phyloP scores from a whole-genome alignment of 495 filamentous ascomycete species.

The Neurospora sp. region DNA sequence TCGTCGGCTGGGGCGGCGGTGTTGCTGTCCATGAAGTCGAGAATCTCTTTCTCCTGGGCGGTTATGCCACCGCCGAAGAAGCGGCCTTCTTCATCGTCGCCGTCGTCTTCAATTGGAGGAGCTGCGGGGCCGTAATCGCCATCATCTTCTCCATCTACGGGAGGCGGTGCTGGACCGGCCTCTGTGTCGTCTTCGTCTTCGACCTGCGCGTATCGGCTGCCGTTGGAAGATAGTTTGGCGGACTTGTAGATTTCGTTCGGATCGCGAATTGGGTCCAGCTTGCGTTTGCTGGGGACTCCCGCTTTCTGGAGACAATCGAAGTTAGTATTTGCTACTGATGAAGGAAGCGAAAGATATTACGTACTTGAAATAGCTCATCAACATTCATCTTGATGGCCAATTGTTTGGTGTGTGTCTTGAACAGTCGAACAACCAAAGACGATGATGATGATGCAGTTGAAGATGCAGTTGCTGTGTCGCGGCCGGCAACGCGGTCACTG shows the following conservation, averaged over 20 bases:
- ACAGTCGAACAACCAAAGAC: background rate
- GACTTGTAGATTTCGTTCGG: constrained; percentile 80
- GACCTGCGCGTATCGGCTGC: constrained; percentile 28
- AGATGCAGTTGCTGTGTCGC: background rate
- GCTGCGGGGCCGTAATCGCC: constrained; percentile 61
- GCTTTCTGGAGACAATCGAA: constrained; percentile 31
- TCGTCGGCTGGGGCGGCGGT: constrained; percentile 27
- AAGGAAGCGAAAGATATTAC: background rate
- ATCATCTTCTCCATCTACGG: constrained; percentile 40
- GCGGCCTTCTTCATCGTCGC: constrained; percentile 82
- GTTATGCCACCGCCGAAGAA: constrained; percentile 94
- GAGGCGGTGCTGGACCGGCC: constrained; percentile 33
- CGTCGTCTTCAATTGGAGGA: constrained; percentile 53
- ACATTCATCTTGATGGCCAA: constrained; percentile 57
- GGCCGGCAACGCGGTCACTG: background rate
- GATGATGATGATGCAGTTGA: background rate
- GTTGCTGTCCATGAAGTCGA: constrained; percentile 74
- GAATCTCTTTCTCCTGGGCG: constrained; percentile 66
- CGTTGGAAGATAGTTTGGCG: constrained; percentile 56
- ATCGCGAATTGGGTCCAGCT: constrained; percentile 60
- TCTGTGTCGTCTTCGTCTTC: constrained; percentile 47
- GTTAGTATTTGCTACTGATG: background rate
- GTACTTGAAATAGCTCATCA: constrained; percentile 79
- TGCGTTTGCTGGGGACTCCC: constrained; percentile 56
- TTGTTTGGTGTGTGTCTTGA: constrained; percentile 3